phyloP scores from a whole-genome alignment of 2,329 filamentous ascomycete species.

The Talaromyces sp. region DNA sequence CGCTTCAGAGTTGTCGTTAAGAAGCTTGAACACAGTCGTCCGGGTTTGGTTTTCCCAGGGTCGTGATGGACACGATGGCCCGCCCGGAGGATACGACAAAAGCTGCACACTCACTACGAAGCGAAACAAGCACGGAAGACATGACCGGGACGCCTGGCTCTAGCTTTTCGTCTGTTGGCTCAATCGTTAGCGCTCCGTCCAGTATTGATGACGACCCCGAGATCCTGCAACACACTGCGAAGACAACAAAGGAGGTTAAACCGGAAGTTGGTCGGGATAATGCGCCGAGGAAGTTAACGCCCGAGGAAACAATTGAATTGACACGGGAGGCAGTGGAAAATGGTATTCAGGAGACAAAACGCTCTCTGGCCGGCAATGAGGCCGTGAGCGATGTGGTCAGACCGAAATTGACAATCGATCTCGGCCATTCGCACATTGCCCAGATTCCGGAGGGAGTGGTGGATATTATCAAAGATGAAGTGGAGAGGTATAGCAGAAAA shows the following conservation, averaged over 20 bases:
- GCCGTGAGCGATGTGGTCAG: constrained; percentile 42
- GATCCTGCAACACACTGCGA: constrained; percentile 12
- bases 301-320: constrained; percentile 42
- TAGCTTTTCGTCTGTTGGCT: constrained; percentile 19
- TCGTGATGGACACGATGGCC: constrained; percentile 30
- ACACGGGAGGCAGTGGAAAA: constrained; percentile 42
- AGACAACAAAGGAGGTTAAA: constrained; percentile 16
- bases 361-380: constrained; percentile 42
- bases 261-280: constrained; percentile 16
- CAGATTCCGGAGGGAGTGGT: constrained; percentile 46
- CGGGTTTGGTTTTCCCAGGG: not conserved
- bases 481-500: constrained; percentile 38
- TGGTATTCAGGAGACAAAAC: constrained; percentile 43
- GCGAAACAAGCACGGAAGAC: constrained; percentile 24
- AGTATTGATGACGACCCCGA: constrained; percentile 25
- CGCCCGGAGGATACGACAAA: constrained; percentile 33
- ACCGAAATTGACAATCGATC: constrained; percentile 46
- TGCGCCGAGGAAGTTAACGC: constrained; percentile 25
- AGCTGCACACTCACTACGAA: constrained; percentile 26
- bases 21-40: not conserved
- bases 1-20: not conserved
- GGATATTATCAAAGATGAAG: constrained; percentile 48
- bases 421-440: constrained; percentile 45
- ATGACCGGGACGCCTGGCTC: constrained; percentile 23
- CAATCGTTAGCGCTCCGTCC: constrained; percentile 18